phyloP scores from a whole-genome alignment of 495 filamentous ascomycete species.

The Daldinia vernicosa region DNA sequence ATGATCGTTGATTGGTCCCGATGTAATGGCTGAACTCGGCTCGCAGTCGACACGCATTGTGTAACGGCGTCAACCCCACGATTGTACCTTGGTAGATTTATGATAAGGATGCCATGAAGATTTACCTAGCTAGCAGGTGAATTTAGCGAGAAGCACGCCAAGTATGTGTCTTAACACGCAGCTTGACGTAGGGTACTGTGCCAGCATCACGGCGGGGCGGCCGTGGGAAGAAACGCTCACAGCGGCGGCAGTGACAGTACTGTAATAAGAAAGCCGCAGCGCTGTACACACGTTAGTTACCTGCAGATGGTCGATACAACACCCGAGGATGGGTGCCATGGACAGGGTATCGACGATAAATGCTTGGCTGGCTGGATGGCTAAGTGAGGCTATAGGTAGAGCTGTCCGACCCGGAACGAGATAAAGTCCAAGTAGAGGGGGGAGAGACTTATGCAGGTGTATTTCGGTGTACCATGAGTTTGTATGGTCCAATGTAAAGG shows the following conservation, averaged over 20 bases:
- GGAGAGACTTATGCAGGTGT: slow-evolving; percentile 35
- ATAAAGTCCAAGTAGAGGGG: slow-evolving; percentile 13
- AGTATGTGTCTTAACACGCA: slow-evolving; percentile 10
- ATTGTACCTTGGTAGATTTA: slow-evolving; percentile 25
- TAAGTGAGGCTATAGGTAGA: slow-evolving; percentile 14
- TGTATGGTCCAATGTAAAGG: slow-evolving; percentile 18
- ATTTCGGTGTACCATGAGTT: slow-evolving; percentile 15
- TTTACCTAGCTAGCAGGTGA: not conserved
- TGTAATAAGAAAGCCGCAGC: slow-evolving; percentile 19
- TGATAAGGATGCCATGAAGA: slow-evolving; percentile 12
- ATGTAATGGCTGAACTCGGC: slow-evolving; percentile 28
- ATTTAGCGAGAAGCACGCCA: slow-evolving; percentile 6
- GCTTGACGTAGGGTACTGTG: slow-evolving; percentile 6
- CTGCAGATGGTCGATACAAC: slow-evolving; percentile 22
- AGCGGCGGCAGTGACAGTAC: slow-evolving; percentile 8
- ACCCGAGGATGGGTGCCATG: slow-evolving; percentile 36
- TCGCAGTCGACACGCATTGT: slow-evolving; percentile 28
- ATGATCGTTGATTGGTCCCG: slow-evolving; percentile 35
- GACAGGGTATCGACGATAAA: slow-evolving; percentile 27
- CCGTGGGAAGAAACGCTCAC: not conserved
- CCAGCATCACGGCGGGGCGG: not conserved
- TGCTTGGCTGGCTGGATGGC: slow-evolving; percentile 33
- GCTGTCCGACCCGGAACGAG: slow-evolving; percentile 29
- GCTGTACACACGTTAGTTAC: slow-evolving; percentile 19
- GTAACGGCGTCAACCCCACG: slow-evolving; percentile 26